Evolutionary conservation across 352 stramenopile species (phyloP).

Genomic region (Nannochloropsis limnetica): DNA sequence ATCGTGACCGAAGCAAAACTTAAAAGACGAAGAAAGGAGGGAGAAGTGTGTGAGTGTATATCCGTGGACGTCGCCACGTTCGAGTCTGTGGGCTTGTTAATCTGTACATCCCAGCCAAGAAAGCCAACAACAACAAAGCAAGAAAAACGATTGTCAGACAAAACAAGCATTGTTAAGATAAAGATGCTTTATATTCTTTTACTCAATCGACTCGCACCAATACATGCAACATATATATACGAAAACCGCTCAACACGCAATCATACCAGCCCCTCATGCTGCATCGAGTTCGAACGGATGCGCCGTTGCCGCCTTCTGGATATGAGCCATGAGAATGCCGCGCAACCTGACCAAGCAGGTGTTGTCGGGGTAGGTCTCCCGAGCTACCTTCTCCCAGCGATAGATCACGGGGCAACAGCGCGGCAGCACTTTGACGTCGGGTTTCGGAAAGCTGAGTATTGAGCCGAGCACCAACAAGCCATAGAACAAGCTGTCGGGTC

Average conservation of each 20-base stretch:
- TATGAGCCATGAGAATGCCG: background rate
- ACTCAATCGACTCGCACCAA: background rate
- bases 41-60: background rate
- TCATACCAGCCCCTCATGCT: background rate
- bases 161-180: background rate
- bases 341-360: background rate
- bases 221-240: background rate
- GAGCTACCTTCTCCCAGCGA: background rate
- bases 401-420: constrained; percentile 10
- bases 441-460: background rate
- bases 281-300: background rate
- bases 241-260: background rate
- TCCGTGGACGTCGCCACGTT: background rate
- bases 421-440: background rate
- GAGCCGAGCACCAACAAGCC: background rate
- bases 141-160: background rate
- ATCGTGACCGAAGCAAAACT: background rate
- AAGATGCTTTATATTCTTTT: background rate
- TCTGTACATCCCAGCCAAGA: background rate
- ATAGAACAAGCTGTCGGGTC: constrained; percentile 22
- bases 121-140: background rate
- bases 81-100: background rate
- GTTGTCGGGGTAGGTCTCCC: background rate
- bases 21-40: background rate
- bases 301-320: background rate